Conservation (phyloP, 2,329 filamentous ascomycete species). For the Cadophora gregata region DNA sequence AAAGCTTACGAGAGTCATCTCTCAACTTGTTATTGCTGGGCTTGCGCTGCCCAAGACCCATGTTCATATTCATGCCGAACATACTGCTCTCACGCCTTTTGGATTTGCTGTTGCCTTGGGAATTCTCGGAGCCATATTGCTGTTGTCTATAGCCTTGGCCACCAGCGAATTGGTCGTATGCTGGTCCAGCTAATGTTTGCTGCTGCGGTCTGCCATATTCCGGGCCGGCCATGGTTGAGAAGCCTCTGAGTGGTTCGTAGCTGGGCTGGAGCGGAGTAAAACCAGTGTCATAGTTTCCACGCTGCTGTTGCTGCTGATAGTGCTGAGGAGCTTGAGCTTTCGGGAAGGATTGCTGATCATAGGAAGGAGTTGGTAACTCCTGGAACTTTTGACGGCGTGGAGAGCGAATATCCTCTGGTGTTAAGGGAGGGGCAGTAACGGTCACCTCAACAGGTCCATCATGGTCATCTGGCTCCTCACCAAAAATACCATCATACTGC, state of each 20-base stretch:
- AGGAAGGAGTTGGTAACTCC: conserved; percentile 68
- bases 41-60: conserved; percentile 49
- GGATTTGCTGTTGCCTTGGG: conserved; percentile 46
- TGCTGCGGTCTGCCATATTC: conserved; percentile 41
- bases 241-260: conserved; percentile 47
- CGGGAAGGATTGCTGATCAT: conserved; percentile 60
- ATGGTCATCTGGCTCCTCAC: conserved; percentile 69
- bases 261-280: conserved; percentile 57
- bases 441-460: conserved; percentile 57
- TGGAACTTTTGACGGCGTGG: conserved; percentile 70
- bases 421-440: conserved; percentile 48
- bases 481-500: conserved; percentile 87
- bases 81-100: conserved; percentile 67
- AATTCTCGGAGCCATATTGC: conserved; percentile 41
- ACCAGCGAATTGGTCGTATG: conserved; percentile 50
- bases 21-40: conserved; percentile 39
- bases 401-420: conserved; percentile 65
- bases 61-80: conserved; percentile 51
- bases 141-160: conserved; percentile 28
- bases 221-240: conserved; percentile 41
- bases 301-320: conserved; percentile 39
- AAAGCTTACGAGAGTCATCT: conserved; percentile 41
- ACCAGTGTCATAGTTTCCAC: conserved; percentile 53
- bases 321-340: conserved; percentile 45
- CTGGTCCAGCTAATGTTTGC: conserved; percentile 38